Evolutionary conservation across 164 flowering plant genomes (phyloP), one percentile per base, ranked within the genome.

Genomic region (Houttuynia cordata): DNA sequence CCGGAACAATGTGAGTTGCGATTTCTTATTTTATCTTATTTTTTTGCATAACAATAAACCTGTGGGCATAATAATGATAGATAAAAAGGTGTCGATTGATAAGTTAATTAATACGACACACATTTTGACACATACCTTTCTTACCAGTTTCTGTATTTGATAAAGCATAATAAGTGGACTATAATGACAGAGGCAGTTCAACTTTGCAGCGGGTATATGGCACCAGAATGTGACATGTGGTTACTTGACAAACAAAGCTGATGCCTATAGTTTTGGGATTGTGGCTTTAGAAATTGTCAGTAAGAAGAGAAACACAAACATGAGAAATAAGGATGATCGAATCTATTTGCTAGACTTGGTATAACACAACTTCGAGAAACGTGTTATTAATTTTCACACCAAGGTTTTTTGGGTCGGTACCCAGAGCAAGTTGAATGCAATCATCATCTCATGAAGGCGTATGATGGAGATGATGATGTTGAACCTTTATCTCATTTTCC

Each of bases 211-310:
- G 86, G 86, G 59, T 83, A 83, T 49, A 81, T 83, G 82, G 87
- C 87, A 1, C 87, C 87, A 4, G 83, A 83, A 60, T 83, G 80
- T 73, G 87, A 24, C 75, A 25, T 51, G 83, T 61, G 87, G 87
- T 24, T 65, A 79, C 51, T 51, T 83, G 42, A 79, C 87, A 0
- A 54, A 71, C 54, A 83, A 83, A 62, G 84, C 81, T 19, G 84
- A 83, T 60, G 81, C 80, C 37, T 83, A 80, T 64, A 83, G 87
- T 41, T 83, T 74, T 49, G 87, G 84, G 1, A 21, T 80, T 24
- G 78, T 83, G 14, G 70, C 73, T 4, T 50, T 83, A 54, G 87
- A 83, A 62, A 73, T 80, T 50, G 79, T 76, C 30, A 66, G 74
- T 51, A 84, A 82, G 34, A 78, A 52, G 63, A 71, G 62, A 70